A percentile compares a stretch with the other conserved stretches of the same genome.
Conservation (phyloP, 768 basidiomycete genomes). For the Porpolomopsis calyptriformis region DNA sequence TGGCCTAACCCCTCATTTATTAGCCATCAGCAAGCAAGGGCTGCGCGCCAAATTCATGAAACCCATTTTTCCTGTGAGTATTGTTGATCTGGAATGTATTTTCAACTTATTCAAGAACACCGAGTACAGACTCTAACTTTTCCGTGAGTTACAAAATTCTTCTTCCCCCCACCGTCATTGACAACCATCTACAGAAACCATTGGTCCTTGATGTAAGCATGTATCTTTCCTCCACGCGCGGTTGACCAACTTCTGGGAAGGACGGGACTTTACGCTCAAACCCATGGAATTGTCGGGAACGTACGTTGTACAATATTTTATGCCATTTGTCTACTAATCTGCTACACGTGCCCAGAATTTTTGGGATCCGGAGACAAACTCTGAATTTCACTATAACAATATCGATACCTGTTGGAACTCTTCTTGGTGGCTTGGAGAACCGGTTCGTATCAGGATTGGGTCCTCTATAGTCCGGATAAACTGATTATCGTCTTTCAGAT, state of each 20-base stretch:
- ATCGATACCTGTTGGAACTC: conserved; percentile 52
- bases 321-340: neutral
- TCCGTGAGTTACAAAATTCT: conserved; percentile 45
- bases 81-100: neutral
- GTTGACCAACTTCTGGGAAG: conserved; percentile 25
- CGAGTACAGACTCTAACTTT: conserved; percentile 70
- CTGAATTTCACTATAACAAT: conserved; percentile 65
- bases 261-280: conserved; percentile 84
- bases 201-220: conserved; percentile 69
- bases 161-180: neutral
- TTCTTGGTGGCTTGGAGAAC: conserved; percentile 84
- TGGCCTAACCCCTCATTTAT: conserved; percentile 73
- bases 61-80: conserved; percentile 75
- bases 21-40: conserved; percentile 72
- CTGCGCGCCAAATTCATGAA: conserved; percentile 80
- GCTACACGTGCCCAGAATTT: conserved; percentile 48
- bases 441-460: conserved; percentile 33
- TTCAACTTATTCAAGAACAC: conserved; percentile 9
- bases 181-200: conserved; percentile 53
- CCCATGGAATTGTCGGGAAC: conserved; percentile 86
- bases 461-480: neutral
- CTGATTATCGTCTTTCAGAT: conserved; percentile 36
- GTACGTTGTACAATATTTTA: conserved; percentile 30
- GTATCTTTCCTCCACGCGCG: conserved; percentile 1
- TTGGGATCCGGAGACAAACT: conserved; percentile 58